Conservation (phyloP, 768 basidiomycete species). For the Kwoniella europaea region DNA sequence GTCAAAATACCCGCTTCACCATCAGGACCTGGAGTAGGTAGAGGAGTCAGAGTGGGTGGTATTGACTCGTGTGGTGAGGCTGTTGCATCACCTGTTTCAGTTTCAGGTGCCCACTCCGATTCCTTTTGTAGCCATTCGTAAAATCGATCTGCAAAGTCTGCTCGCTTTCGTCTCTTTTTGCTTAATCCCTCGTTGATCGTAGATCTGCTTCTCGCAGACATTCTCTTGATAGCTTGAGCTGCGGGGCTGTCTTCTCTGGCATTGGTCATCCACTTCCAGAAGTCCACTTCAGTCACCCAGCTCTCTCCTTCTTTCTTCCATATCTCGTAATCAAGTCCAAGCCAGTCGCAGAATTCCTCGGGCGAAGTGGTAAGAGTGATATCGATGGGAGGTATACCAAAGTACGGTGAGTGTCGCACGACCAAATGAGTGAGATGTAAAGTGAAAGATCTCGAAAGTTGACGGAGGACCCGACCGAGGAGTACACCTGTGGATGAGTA, state of each 20-base stretch:
- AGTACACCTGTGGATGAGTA: constrained; percentile 34
- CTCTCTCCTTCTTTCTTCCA: constrained; percentile 22
- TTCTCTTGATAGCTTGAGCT: background rate
- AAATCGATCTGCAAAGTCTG: constrained; percentile 20
- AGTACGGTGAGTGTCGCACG: constrained; percentile 38
- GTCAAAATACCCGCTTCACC: background rate
- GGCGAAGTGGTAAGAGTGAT: constrained; percentile 31
- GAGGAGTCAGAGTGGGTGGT: background rate
- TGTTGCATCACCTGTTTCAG: background rate
- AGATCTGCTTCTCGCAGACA: background rate
- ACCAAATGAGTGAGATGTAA: constrained; percentile 32
- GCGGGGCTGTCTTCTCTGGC: constrained; percentile 13
- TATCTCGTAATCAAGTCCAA: constrained; percentile 34
- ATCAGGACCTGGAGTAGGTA: background rate
- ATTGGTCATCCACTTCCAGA: constrained; percentile 40
- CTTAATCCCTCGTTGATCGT: background rate
- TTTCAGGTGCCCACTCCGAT: constrained; percentile 1
- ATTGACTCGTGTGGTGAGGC: background rate
- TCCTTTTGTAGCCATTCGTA: constrained; percentile 18
- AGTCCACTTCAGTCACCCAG: constrained; percentile 21
- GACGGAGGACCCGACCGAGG: constrained; percentile 29
- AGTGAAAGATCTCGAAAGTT: constrained; percentile 26
- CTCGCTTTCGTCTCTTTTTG: constrained; percentile 8
- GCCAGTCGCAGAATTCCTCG: constrained; percentile 29
- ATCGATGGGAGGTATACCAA: constrained; percentile 35